Evolutionary conservation across 2,329 filamentous ascomycete genomes (phyloP), one percentile per base, ranked within the genome.

Genomic region (Huntiella savannae): DNA sequence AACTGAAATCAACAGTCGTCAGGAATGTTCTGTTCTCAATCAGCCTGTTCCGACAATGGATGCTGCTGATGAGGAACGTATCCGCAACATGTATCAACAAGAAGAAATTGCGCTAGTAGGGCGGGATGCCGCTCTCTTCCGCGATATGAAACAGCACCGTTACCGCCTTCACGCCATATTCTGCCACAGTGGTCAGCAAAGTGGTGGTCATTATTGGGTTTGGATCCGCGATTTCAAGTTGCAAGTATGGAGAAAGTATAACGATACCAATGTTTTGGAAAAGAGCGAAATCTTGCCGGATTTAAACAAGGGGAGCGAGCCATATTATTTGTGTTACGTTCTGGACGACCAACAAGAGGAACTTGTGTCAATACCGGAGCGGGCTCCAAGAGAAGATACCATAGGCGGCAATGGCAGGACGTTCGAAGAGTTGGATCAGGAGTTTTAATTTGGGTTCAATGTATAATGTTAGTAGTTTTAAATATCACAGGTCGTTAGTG

Each of bases 141-240:
- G 67, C 3, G 70, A 73, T 45, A 71, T 79, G 55, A 69, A 70
- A 38, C 65, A 75, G 19, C 66, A 83, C 40, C 73, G 79, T 8
- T 98, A 96, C 59, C 76, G 76, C 11, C 72, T 98, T 4, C 87
- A 95, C 54, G 84, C 88, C 0, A 82, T 95, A 32, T 93, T 98
- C 56, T 88, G 94, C 55, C 91, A 98, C 59, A 78, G 81, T 15
- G 83, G 83, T 32, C 67, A 69, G 54, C 70, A 79, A 36, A 71
- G 69, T 39, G 79, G 79, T 40, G 91, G 91, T 0, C 91, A 98
- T 60, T 98, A 96, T 63, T 95, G 85, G 79, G 85, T 95, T 39
- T 95, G 87, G 71, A 92, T 98, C 52, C 82, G 78, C 56, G 91
- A 96, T 63, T 93, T 93, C 59, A 73, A 79, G 52, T 41, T 43